Evolutionary conservation across 768 basidiomycete genomes (phyloP).

Genomic region (Russula virescens): DNA sequence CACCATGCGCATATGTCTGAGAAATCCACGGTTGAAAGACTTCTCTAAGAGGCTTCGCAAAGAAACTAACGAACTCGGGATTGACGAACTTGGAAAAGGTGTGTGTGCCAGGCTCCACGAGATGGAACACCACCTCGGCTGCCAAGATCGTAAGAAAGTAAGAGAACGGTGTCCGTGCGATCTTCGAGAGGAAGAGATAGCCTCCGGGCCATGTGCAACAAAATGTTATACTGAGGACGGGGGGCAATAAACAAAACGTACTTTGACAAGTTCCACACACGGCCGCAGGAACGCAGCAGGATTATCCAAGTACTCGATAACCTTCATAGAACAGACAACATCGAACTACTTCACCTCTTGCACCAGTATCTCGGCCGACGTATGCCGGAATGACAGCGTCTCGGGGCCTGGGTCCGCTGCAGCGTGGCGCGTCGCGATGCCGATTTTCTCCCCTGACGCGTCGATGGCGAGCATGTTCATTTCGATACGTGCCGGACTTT

Average conservation of each 20-base stretch:
- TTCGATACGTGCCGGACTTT: constrained; percentile 86
- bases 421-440: constrained; percentile 79
- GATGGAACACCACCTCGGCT: constrained; percentile 75
- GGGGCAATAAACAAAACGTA: constrained; percentile 30
- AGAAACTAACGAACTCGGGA: constrained; percentile 75
- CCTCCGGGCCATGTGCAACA: constrained; percentile 70
- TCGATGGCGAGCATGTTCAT: constrained; percentile 89
- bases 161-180: constrained; percentile 78
- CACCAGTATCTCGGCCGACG: constrained; percentile 70
- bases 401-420: constrained; percentile 64
- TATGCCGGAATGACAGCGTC: constrained; percentile 59
- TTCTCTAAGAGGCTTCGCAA: constrained; percentile 48
- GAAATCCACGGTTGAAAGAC: constrained; percentile 51
- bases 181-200: constrained; percentile 91
- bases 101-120: constrained; percentile 86
- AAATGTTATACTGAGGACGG: neutral
- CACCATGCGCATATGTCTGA: constrained; percentile 43
- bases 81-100: constrained; percentile 87
- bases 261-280: constrained; percentile 84
- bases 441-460: constrained; percentile 81
- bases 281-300: constrained; percentile 77
- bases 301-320: constrained; percentile 94
- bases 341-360: constrained; percentile 67
- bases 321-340: constrained; percentile 97
- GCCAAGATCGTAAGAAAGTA: constrained; percentile 64